Evolutionary conservation across 1,284 basidiomycete species (phyloP), one percentile per base, ranked within the genome.

Genomic region (Fomitiporia mediterranea): DNA sequence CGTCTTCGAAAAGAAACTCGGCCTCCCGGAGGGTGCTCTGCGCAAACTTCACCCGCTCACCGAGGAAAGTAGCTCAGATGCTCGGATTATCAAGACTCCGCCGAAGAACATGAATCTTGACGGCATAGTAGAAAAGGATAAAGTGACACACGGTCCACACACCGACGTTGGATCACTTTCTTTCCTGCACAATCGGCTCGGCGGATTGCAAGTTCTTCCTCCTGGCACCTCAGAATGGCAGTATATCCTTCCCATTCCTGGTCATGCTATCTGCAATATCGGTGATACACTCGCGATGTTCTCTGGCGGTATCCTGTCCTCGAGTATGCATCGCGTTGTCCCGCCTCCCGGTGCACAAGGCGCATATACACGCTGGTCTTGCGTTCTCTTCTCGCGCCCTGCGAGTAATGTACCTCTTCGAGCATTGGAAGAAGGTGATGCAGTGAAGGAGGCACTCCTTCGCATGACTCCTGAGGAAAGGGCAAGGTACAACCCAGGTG

Each of bases 191-290:
- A 88, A 88, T 66, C 77, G 78, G 13, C 76, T 89, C 0, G 86
- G 86, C 2, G 87, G 87, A 0, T 70, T 90, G 4, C 87, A 89
- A 63, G 84, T 89, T 0, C 72, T 87, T 40, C 76, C 78, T 1
- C 84, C 84, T 0, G 81, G 81, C 2, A 70, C 76, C 8, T 74
- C 80, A 19, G 68, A 75, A 19, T 89, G 86, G 86, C 80, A 81
- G 62, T 89, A 86, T 60, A 74, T 88, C 58, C 78, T 78, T 72
- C 84, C 84, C 0, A 65, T 86, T 27, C 77, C 79, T 0, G 78
- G 79, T 0, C 78, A 83, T 56, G 79, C 79, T 1, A 72, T 84
- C 28, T 83, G 83, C 66, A 84, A 84, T 60, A 55, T 84, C 7
- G 82, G 82, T 4, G 82, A 84, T 56, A 78, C 82, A 1, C 69